Evolutionary conservation across 495 filamentous ascomycete species (phyloP), one percentile per base, ranked within the genome.

Genomic region (Melanomma pulvis-pyrius): DNA sequence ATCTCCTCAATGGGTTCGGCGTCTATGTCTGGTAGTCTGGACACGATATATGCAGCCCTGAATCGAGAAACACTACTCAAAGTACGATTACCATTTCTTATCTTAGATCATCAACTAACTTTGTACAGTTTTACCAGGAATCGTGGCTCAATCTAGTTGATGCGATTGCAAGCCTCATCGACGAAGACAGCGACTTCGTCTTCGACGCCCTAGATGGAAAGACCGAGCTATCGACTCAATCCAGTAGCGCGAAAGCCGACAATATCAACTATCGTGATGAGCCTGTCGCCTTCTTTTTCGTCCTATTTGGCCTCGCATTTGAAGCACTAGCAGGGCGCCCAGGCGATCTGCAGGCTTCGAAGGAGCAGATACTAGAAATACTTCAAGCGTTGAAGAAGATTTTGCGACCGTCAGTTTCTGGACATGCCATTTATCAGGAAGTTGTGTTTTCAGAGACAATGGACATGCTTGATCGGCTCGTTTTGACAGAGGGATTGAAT

Each of bases 251-350:
- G 29, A 72, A 74, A 28, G 83, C 85, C 15, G 89, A 48, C 50
- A 32, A 92, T 68, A 98, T 99, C 76, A 96, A 97, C 73, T 98
- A 98, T 73, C 91, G 94, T 21, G 93, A 97, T 73, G 96, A 99
- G 74, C 94, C 94, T 0, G 92, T 97, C 17, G 94, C 94, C 0
- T 99, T 99, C 82, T 99, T 99, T 78, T 99, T 99, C 70, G 92
- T 99, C 11, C 83, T 99, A 0, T 99, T 97, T 71, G 94, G 94
- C 25, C 88, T 99, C 61, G 92, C 92, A 0, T 96, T 98, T 68
- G 94, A 99, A 76, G 93, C 96, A 26, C 83, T 99, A 46, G 93
- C 91, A 17, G 90, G 89, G 7, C 87, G 92, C 60, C 86, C 88
- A 49, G 88, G 86, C 48, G 90, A 92, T 68, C 85, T 85, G 0